Base-by-base conservation (phyloP, 768 basidiomycete species). In the Phylloporus rhodoxanthus region DNA sequence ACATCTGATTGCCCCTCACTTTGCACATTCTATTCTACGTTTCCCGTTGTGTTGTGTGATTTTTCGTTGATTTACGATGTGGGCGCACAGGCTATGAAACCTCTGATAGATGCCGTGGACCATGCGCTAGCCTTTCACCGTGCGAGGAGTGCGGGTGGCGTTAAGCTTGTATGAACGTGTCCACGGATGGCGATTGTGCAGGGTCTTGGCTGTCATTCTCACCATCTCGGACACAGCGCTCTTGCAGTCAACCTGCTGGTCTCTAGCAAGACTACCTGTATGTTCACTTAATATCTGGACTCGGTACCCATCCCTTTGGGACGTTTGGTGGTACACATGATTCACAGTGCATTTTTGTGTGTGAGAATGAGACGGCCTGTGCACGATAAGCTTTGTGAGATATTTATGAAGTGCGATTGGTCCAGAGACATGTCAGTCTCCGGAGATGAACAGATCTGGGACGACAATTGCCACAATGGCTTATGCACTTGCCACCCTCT, bases 81-180 rank as follows among this genome's bases (percentile, higher is more conserved):
- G 1, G 41, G 26, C 23, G n/a, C 25, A 17, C 55, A 91, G 88
- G 87, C 82, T 0, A 81, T 91, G 82, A 81, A 81, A 67, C 88
- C 88, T 3, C 70, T 87, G 21, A 64, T 87, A 32, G 74, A 80
- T 50, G 85, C 87, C 10, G 85, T 86, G 14, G 79, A 87, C 33
- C 84, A 80, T 57, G 90, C 89, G 2, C 65, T 90, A 33, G 67
- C 74, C 40, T 84, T 83, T 61, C 73, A 83, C 58, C 75, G 71
- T 39, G 70, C 70, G 17, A 75, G 69, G 44, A 58, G 44, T 38
- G 50, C 8, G 39, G 67, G 36, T 37, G 37, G 46, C 2, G 1
- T n/a, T 43, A 63, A 55, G 44, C 8, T 53, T 1, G 45, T 34
- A 21, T 63, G 52, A 61, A 28, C 11, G 21, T 3, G 33, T 32